phyloP scores from a whole-genome alignment of 495 filamentous ascomycete genomes.

The Tuber umbilicatum region DNA sequence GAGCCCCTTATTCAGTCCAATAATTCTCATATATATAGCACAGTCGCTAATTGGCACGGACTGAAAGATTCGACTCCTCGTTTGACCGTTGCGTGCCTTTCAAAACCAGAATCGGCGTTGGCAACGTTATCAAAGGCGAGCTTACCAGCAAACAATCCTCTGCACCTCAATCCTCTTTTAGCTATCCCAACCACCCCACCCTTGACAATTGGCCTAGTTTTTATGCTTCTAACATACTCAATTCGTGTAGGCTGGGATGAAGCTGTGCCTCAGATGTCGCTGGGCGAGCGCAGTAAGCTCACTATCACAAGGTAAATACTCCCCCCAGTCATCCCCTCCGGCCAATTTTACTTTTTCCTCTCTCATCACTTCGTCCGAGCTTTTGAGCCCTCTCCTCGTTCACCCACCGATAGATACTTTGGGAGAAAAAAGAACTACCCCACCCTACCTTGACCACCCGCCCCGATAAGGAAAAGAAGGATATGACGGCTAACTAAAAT shows the following conservation, averaged over 20 bases:
- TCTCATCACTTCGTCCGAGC: constrained; percentile 16
- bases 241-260: constrained; percentile 59
- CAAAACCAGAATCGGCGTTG: constrained; percentile 53
- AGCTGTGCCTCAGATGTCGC: constrained; percentile 56
- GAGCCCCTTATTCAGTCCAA: neutral
- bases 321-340: neutral
- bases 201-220: neutral
- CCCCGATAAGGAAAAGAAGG: constrained; percentile 35
- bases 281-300: constrained; percentile 59
- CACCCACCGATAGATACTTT: neutral
- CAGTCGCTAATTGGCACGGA: constrained; percentile 3
- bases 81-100: constrained; percentile 49
- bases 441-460: neutral
- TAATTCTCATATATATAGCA: constrained; percentile 2
- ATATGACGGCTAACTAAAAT: constrained; percentile 17
- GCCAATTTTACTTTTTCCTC: constrained; percentile 25
- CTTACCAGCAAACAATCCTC: constrained; percentile 3
- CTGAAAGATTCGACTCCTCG: constrained; percentile 60
- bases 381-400: constrained; percentile 13
- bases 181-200: neutral
- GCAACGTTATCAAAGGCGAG: constrained; percentile 58
- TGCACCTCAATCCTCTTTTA: constrained; percentile 4
- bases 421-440: neutral
- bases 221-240: neutral
- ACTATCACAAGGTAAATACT: constrained; percentile 56